Base-by-base conservation (phyloP, 257 asterid genomes). In the Ocimum tenuiflorum region DNA sequence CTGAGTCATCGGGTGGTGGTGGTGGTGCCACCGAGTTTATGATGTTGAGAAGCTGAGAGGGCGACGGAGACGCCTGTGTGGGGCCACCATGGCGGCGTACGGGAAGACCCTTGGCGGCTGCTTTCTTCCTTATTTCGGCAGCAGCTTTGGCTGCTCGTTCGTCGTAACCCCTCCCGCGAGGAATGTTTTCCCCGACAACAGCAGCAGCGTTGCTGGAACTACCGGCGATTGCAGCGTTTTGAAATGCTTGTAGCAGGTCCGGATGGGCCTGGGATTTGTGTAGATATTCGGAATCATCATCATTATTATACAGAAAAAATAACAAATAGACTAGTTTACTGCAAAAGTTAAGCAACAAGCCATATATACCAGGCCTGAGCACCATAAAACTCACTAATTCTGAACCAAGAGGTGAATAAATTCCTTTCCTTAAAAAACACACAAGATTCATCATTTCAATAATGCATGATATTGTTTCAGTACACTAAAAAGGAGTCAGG, bases 91-190 rank as follows among this genome's bases (percentile, higher is more conserved):
- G 58, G 31, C 84, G 96, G 46, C 89, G 95, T 39, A 77, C 75
- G 60, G 75, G 57, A 47, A 88, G 85, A 67, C 97, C 97, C 73
- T 82, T 83, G 5, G 97, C 99, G 15, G 96, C 96, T 45, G 97
- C 97, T 77, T 90, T 94, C 76, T 88, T 89, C 47, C 95, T 77
- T 47, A 69, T 84, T 66, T 88, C 98, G 2, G 90, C 98, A 45
- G 96, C 82, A 53, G 98, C 96, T 39, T 84, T 80, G 18, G 91
- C 96, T 39, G 88, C 95, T 76, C 97, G 77, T 76, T 90, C 97
- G 39, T 90, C 97, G 7, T 86, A 87, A 39, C 96, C 97, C 27
- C 80, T 75, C n/a, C 87, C 94, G 17, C 95, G 83, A 8, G 90
- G 87, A 45, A 80, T 67, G 46, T 76, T 63, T 38, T 85, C 96